These are phyloP conservation scores for Tetrapisispora taiwanensis DNA, from an alignment of 805 yeast species.

Conservation along the genomic window DNA sequence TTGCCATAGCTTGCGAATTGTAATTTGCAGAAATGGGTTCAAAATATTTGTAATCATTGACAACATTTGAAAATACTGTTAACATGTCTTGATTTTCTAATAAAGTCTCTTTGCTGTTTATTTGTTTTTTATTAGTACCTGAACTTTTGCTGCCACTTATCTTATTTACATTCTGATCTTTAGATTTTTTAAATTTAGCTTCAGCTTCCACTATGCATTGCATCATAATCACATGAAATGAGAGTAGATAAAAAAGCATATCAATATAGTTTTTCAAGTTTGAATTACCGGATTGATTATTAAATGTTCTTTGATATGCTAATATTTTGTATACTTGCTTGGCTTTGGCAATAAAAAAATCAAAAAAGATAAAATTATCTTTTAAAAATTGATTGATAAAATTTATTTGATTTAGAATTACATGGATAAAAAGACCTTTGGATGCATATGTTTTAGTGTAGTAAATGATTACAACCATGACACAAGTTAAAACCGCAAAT, in stretches of 20 bases:
- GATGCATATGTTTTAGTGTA: slow-evolving; percentile 3
- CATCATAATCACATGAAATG: slow-evolving; percentile 23
- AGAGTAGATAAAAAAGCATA: slow-evolving; percentile 11
- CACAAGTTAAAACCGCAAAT: slow-evolving; percentile 24
- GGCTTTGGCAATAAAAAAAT: neutral
- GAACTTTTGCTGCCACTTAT: neutral
- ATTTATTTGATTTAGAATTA: neutral
- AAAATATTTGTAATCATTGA: slow-evolving; percentile 15
- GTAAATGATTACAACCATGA: slow-evolving; percentile 18
- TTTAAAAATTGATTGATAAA: neutral
- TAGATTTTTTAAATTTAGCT: neutral
- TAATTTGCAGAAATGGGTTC: slow-evolving; percentile 18
- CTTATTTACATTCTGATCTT: neutral
- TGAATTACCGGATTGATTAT: neutral
- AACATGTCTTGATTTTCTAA: neutral
- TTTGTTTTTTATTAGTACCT: neutral
- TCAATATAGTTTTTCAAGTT: neutral
- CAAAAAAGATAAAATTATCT: neutral
- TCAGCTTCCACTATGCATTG: slow-evolving; percentile 12
- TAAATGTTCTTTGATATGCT: too few species aligned
- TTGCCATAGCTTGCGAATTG: slow-evolving; percentile 18
- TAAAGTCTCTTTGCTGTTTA: neutral
- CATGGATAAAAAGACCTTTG: neutral
- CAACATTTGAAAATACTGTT: slow-evolving; percentile 17
- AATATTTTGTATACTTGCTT: neutral